phyloP scores from a whole-genome alignment of 345 rosid species.

The Sonneratia alba region DNA sequence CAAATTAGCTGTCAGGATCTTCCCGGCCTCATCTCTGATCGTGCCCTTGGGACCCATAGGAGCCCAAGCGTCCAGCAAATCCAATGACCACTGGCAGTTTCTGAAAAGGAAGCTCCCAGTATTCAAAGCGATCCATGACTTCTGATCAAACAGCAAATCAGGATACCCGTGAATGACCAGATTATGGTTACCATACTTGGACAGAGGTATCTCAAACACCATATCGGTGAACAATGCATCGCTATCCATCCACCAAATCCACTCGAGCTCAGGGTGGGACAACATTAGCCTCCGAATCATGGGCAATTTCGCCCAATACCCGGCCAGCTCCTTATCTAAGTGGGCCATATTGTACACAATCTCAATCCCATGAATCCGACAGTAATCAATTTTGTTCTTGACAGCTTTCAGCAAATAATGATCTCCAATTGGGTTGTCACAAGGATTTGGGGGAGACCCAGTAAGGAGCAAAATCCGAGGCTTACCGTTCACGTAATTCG shows the following conservation, averaged over 20 bases:
- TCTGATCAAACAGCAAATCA: slow-evolving; percentile 72
- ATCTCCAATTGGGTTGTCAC: slow-evolving; percentile 89
- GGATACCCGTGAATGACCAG: slow-evolving; percentile 90
- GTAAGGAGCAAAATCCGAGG: slow-evolving; percentile 65
- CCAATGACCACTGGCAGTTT: slow-evolving; percentile 91
- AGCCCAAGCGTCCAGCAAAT: slow-evolving; percentile 90
- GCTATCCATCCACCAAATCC: slow-evolving; percentile 99
- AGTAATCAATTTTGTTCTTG: slow-evolving; percentile 90
- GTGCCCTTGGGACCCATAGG: slow-evolving; percentile 92
- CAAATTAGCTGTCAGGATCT: slow-evolving; percentile 65
- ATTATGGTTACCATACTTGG: slow-evolving; percentile 52
- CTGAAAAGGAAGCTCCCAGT: slow-evolving; percentile 85
- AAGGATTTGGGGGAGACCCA: slow-evolving; percentile 84
- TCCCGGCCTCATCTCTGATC: slow-evolving; percentile 81
- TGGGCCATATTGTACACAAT: slow-evolving; percentile 96
- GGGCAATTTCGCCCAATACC: slow-evolving; percentile 92
- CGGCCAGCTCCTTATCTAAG: slow-evolving; percentile 81
- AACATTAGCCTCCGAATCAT: slow-evolving; percentile 78
- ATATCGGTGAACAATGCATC: slow-evolving; percentile 93
- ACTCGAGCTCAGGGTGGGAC: slow-evolving; percentile 86
- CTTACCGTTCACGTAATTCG: slow-evolving; percentile 48
- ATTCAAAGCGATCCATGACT: slow-evolving; percentile 91
- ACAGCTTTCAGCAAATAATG: slow-evolving; percentile 73
- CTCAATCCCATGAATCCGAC: slow-evolving; percentile 95
- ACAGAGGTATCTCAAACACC: slow-evolving; percentile 67